phyloP scores from a whole-genome alignment of 306 rosid species.

The Malus sylvestris region DNA sequence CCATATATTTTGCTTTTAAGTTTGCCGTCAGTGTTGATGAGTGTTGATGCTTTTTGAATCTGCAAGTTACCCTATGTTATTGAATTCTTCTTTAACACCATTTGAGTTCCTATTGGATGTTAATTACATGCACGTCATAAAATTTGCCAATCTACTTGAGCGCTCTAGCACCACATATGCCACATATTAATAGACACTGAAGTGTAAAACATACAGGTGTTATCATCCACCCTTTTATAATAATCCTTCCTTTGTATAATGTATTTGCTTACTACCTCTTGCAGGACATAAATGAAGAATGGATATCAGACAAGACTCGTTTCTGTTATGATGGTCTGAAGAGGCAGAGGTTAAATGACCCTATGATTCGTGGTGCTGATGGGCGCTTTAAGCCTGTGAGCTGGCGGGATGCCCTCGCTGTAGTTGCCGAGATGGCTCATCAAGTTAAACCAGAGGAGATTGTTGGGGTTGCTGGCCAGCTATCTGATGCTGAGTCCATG shows the following conservation, averaged over 20 bases:
- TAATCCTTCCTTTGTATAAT: neutral
- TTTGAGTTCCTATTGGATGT: neutral
- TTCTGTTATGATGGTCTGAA: conserved; percentile 96
- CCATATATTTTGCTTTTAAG: neutral
- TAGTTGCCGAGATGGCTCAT: conserved; percentile 73
- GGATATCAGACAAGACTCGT: conserved; percentile 99
- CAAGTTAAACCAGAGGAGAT: conserved; percentile 76
- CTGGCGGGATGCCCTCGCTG: conserved; percentile 93
- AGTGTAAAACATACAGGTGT: neutral
- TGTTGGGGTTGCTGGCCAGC: conserved; percentile 86
- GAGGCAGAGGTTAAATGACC: conserved; percentile 97
- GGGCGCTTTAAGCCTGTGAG: conserved; percentile 86
- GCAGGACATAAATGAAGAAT: conserved; percentile 97
- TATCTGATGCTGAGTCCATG: conserved; percentile 97
- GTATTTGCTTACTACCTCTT: conserved; percentile 6
- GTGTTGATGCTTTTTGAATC: neutral
- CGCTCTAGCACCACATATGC: neutral
- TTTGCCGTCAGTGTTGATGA: neutral
- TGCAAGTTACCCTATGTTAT: neutral
- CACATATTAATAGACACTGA: neutral
- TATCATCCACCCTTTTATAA: neutral
- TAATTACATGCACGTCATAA: neutral
- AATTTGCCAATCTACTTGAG: neutral
- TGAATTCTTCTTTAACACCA: neutral
- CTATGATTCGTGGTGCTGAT: conserved; percentile 93